Percentiles rank a stretch among this genome's conserved stretches.
Conservation (phyloP, 768 basidiomycete genomes). For the Leccinum fibrillosum region DNA sequence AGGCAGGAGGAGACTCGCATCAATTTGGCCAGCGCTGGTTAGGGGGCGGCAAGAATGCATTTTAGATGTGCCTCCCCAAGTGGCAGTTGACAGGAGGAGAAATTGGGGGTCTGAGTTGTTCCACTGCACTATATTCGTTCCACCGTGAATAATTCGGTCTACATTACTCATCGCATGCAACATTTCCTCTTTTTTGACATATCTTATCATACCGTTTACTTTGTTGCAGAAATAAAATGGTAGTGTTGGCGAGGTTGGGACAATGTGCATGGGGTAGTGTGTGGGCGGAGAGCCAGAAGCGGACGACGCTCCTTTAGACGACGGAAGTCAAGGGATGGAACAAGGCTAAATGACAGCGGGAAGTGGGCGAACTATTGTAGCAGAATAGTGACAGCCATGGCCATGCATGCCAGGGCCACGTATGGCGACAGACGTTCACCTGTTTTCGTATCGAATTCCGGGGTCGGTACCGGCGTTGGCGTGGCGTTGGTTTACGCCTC, state of each 20-base stretch:
- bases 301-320: neutral
- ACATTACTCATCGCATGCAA: neutral
- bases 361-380: constrained; percentile 31
- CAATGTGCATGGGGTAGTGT: neutral
- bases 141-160: neutral
- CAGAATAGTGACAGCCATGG: constrained; percentile 82
- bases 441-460: constrained; percentile 29
- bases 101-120: neutral
- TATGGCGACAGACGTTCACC: constrained; percentile 96
- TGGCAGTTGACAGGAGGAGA: neutral
- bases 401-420: constrained; percentile 87
- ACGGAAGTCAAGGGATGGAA: neutral
- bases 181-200: neutral
- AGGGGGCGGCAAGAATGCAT: neutral
- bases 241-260: neutral
- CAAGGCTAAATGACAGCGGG: neutral
- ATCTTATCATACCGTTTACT: neutral
- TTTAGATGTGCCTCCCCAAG: neutral
- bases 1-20: neutral
- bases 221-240: neutral
- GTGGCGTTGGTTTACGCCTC: neutral
- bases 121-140: neutral
- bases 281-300: neutral
- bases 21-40: neutral
- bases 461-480: neutral